Evolutionary conservation across 2,329 filamentous ascomycete species (phyloP).

Genomic region (Neonectria coccinea): DNA sequence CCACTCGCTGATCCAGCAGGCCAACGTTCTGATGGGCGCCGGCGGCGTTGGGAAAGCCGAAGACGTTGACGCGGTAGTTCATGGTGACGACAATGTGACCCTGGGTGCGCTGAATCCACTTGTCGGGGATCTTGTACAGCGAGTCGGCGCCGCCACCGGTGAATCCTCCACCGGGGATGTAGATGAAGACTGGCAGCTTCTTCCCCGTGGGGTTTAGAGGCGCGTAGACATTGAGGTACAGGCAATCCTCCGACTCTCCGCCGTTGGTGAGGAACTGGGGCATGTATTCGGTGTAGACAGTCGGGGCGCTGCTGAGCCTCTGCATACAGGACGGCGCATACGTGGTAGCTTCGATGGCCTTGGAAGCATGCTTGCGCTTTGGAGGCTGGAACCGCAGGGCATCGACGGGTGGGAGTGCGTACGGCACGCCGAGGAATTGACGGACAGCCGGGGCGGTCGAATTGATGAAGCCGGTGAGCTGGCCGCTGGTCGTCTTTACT

Average conservation of each 20-base stretch:
- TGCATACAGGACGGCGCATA: constrained; percentile 49
- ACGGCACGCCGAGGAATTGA: constrained; percentile 59
- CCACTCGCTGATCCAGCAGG: constrained; percentile 40
- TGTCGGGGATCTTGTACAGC: constrained; percentile 62
- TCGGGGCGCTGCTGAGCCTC: constrained; percentile 30
- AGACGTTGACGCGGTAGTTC: constrained; percentile 57
- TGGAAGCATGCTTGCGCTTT: constrained; percentile 43
- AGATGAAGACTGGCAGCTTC: constrained; percentile 41
- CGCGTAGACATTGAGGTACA: constrained; percentile 51
- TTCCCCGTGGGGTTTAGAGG: constrained; percentile 38
- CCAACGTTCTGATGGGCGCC: constrained; percentile 36
- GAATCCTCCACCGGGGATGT: constrained; percentile 53
- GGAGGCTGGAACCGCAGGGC: constrained; percentile 59
- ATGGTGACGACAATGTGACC: constrained; percentile 58
- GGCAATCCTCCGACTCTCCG: constrained; percentile 52
- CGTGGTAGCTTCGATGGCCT: constrained; percentile 40
- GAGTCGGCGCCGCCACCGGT: constrained; percentile 56
- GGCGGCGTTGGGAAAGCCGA: constrained; percentile 52
- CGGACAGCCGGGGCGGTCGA: constrained; percentile 29
- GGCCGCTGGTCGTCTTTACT: constrained; percentile 28
- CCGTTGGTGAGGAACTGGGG: constrained; percentile 55
- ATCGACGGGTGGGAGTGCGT: constrained; percentile 66
- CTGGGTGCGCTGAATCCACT: constrained; percentile 43
- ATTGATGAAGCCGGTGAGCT: constrained; percentile 33
- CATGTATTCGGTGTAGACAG: constrained; percentile 52